A percentile compares a stretch with the other conserved stretches of the same genome.
Conservation (phyloP, 73 alveolate species). For the Paramecium sonneborni region DNA sequence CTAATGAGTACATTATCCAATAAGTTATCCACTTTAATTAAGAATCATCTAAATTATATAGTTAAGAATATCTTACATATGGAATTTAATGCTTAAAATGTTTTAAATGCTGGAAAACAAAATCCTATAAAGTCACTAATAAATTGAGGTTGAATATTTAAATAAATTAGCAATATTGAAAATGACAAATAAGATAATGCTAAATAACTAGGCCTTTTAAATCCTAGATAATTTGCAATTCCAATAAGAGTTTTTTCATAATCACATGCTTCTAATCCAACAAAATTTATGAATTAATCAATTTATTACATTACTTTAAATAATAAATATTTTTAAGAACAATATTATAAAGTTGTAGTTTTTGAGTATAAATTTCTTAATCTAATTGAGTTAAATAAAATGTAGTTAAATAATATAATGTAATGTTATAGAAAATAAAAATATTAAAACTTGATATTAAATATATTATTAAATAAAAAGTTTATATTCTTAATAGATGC, state of each 20-base stretch:
- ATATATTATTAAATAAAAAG: not conserved
- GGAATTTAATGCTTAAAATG: not conserved
- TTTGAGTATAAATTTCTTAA: too few relatives aligned
- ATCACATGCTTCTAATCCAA: not conserved
- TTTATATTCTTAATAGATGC: not conserved
- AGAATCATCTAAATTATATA: not conserved
- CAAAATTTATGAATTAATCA: slow-evolving; percentile 12
- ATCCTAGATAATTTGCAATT: not conserved
- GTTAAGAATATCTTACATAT: not conserved
- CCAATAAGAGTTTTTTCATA: not conserved
- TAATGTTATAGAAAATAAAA: not conserved
- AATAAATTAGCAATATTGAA: not conserved
- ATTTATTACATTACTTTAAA: not conserved
- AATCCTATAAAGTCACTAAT: not conserved
- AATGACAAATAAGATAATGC: not conserved
- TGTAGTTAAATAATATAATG: too few relatives aligned
- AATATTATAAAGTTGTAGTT: too few relatives aligned
- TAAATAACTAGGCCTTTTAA: not conserved
- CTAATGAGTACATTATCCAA: not conserved
- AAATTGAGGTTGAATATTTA: not conserved
- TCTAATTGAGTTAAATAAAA: too few relatives aligned
- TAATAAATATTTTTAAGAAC: not conserved
- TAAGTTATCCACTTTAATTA: not conserved
- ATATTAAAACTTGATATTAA: not conserved
- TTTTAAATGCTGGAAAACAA: not conserved